phyloP scores from a whole-genome alignment of 768 basidiomycete species.

The Neoboletus magnificus region DNA sequence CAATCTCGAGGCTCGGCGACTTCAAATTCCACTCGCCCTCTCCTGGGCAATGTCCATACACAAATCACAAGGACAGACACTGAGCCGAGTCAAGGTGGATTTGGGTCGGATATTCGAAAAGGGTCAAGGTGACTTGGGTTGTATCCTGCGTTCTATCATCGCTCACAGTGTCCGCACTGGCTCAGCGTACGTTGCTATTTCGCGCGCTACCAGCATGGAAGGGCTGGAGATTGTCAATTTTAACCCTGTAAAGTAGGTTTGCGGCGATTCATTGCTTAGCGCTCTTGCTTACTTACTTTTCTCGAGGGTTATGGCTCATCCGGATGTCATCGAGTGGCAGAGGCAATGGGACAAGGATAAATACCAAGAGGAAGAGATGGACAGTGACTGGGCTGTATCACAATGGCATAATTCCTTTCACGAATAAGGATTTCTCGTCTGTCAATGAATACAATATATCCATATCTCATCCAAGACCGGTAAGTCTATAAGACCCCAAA shows the following conservation, averaged over 20 bases:
- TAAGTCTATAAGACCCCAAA: constrained; percentile 2
- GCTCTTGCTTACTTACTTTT: constrained; percentile 1
- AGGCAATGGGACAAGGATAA: constrained; percentile 24
- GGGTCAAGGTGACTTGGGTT: constrained; percentile 43
- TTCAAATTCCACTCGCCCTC: constrained; percentile 77
- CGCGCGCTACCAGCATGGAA: constrained; percentile 40
- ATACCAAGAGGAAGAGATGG: constrained; percentile 34
- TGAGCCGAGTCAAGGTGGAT: constrained; percentile 92
- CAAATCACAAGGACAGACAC: constrained; percentile 96
- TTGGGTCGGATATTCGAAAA: constrained; percentile 89
- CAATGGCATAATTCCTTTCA: constrained; percentile 30
- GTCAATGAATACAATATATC: constrained; percentile 4
- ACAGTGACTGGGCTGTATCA: constrained; percentile 30
- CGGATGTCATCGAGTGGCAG: constrained; percentile 33
- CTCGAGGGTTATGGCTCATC: constrained; percentile 36
- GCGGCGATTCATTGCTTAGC: neutral
- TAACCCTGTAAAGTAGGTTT: constrained; percentile 29
- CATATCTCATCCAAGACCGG: neutral
- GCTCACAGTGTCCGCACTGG: too few species aligned
- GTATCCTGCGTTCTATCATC: neutral
- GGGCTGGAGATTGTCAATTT: constrained; percentile 40
- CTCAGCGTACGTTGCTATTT: constrained; percentile 36
- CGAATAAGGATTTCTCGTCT: constrained; percentile 5
- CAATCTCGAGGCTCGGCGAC: constrained; percentile 32
- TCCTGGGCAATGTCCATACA: constrained; percentile 99